These are phyloP conservation scores for Zalaria sp. DNA, from an alignment of 2,329 filamentous ascomycete species.

Conservation along the genomic window DNA sequence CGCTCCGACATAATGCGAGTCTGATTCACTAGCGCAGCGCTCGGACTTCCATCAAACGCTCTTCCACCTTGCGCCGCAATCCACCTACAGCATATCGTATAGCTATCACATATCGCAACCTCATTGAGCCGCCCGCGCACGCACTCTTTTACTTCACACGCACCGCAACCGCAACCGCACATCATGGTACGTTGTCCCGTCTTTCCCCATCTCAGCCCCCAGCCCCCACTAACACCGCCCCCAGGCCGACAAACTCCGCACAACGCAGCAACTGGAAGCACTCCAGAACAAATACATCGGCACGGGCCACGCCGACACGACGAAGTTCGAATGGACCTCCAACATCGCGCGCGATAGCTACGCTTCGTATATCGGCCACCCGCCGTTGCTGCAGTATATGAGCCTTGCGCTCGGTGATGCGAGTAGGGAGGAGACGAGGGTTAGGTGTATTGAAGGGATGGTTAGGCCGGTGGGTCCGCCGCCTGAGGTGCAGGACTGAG, in stretches of 20 bases:
- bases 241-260: constrained; percentile 89
- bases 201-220: not conserved
- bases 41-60: too few relatives aligned
- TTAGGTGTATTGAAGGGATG: constrained; percentile 65
- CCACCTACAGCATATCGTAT: too few relatives aligned
- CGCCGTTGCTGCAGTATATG: constrained; percentile 77
- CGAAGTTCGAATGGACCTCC: constrained; percentile 91
- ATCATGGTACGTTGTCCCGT: not conserved
- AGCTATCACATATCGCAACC: too few relatives aligned
- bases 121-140: too few relatives aligned
- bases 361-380: constrained; percentile 78
- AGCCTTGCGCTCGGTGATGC: constrained; percentile 78
- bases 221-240: not conserved
- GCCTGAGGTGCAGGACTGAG: constrained; percentile 19
- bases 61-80: too few relatives aligned
- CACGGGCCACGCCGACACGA: constrained; percentile 91
- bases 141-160: not conserved
- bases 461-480: constrained; percentile 51
- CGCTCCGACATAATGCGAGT: too few relatives aligned
- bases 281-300: constrained; percentile 93
- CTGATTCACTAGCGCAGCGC: too few relatives aligned
- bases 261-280: constrained; percentile 92
- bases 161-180: not conserved
- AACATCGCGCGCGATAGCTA: constrained; percentile 94
- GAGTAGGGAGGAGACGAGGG: constrained; percentile 57